These are phyloP conservation scores for Trichoderma semiorbis DNA, from an alignment of 2,329 filamentous ascomycete species.

Conservation along the genomic window DNA sequence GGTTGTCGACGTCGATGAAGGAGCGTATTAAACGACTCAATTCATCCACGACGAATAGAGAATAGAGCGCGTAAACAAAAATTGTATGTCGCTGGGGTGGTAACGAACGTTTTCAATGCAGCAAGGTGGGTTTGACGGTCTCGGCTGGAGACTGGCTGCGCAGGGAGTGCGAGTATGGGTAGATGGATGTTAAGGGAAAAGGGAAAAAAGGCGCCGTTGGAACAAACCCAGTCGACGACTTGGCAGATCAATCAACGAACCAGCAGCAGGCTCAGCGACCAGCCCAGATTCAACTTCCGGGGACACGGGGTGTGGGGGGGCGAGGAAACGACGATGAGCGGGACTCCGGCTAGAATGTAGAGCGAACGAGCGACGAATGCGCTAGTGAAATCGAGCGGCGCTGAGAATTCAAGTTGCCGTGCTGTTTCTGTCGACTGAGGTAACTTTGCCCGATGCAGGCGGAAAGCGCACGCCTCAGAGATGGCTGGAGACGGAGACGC, in stretches of 20 bases:
- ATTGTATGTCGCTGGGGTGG: background rate
- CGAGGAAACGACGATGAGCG: slow-evolving; percentile 7
- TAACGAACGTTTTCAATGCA: slow-evolving; percentile 15
- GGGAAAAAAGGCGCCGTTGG: slow-evolving; percentile 8
- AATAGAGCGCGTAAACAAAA: background rate
- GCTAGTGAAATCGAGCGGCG: slow-evolving; percentile 3
- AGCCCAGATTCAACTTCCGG: slow-evolving; percentile 18
- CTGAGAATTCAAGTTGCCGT: background rate
- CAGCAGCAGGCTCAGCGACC: slow-evolving; percentile 14
- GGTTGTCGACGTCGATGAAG: slow-evolving; percentile 2
- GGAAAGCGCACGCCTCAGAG: background rate
- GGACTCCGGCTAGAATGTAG: slow-evolving; percentile 16
- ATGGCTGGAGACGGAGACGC: background rate
- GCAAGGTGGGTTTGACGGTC: background rate
- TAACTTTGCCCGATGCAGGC: slow-evolving; percentile 7
- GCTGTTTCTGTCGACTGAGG: slow-evolving; percentile 9
- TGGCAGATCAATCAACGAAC: slow-evolving; percentile 15
- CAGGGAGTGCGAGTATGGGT: background rate
- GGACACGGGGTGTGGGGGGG: slow-evolving; percentile 19
- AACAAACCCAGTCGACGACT: slow-evolving; percentile 3
- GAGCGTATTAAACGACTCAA: slow-evolving; percentile 10
- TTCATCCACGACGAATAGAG: slow-evolving; percentile 5
- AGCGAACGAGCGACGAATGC: slow-evolving; percentile 16
- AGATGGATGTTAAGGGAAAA: slow-evolving; percentile 14
- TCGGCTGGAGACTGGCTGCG: slow-evolving; percentile 2